These are phyloP conservation scores for Pilaira anomala DNA, from an alignment of 192 early-diverging fungal species.

Conservation along the genomic window DNA sequence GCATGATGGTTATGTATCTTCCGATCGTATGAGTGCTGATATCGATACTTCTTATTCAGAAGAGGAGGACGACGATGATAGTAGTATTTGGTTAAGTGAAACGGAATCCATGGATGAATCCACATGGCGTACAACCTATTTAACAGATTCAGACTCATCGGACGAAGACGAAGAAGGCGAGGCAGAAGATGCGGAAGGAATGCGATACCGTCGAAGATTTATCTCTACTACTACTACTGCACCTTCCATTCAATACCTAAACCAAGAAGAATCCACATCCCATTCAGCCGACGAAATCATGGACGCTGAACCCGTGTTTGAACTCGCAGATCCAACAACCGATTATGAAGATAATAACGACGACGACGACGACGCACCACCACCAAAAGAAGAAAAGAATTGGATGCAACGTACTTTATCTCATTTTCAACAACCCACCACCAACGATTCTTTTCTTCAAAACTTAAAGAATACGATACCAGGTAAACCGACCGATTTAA, in stretches of 20 bases:
- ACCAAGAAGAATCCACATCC: neutral
- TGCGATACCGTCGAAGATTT: conserved; percentile 4
- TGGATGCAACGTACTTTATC: conserved; percentile 36
- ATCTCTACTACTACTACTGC: neutral
- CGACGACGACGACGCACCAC: neutral
- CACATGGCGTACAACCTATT: too few species aligned
- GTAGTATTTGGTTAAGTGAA: neutral
- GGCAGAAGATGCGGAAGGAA: neutral
- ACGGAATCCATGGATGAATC: neutral
- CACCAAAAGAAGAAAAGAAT: conserved; percentile 19
- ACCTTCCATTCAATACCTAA: conserved; percentile 19
- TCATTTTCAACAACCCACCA: conserved; percentile 25
- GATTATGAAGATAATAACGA: conserved; percentile 11
- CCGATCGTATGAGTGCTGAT: conserved; percentile 17
- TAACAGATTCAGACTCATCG: too few species aligned
- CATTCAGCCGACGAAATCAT: conserved; percentile 18
- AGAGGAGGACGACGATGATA: neutral
- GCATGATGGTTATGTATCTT: conserved; percentile 10
- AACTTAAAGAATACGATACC: conserved; percentile 18
- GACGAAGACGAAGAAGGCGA: too few species aligned
- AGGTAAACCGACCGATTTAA: conserved; percentile 13
- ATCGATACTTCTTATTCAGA: conserved; percentile 10
- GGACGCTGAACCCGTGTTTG: conserved; percentile 24
- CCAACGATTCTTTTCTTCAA: conserved; percentile 20
- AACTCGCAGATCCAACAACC: conserved; percentile 8